Base-by-base conservation (phyloP, 208 protist species). In the Herpetomonas samuelpessoai region DNA sequence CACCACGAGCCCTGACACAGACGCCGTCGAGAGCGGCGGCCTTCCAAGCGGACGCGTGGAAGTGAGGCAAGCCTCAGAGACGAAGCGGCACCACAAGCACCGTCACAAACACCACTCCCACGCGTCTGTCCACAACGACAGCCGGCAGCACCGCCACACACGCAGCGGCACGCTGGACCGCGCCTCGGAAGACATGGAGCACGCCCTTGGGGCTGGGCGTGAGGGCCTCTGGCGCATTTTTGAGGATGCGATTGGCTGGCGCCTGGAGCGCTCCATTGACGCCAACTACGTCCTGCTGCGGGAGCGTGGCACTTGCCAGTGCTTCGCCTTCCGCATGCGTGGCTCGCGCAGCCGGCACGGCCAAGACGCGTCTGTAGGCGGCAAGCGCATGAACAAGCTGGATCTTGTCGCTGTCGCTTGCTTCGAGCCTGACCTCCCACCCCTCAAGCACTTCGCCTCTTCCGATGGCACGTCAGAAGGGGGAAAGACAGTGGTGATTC, bases 281-380 rank as follows among this genome's bases (percentile, higher is more conserved):
- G 35, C 35, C 53, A 58, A 58, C 35, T 46, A 27, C 30, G 53
- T 26, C 53, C 7, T 58, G 19, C 35, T 58, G 38, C 35, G 53
- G 35, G 53, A 58, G 29, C 14, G 12, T 18, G n/a, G 12, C 25
- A 47, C 29, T 10, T 24, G 31, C 19, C 21, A 47, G 31, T 58
- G 53, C 25, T 29, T 58, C 21, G 53, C 41, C 29, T 21, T 58
- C 0, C 53, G 53, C 38, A 29, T 58, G 35, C 35, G 35, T 6
- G 35, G 35, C 9, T 41, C 35, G 35, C 35, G 35, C 6, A 41
- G 35, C 35, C 6, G 14, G 35, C 35, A 41, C 35, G 35, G 35
- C 35, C 35, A 41, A 14, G 35, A 41, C 35, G 14, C 6, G 9
- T 6, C 35, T 14, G 35, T 41, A 6, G 35, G 35, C 9, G 35